Evolutionary conservation across 345 rosid genomes (phyloP).

Genomic region (Durio zibethinus): DNA sequence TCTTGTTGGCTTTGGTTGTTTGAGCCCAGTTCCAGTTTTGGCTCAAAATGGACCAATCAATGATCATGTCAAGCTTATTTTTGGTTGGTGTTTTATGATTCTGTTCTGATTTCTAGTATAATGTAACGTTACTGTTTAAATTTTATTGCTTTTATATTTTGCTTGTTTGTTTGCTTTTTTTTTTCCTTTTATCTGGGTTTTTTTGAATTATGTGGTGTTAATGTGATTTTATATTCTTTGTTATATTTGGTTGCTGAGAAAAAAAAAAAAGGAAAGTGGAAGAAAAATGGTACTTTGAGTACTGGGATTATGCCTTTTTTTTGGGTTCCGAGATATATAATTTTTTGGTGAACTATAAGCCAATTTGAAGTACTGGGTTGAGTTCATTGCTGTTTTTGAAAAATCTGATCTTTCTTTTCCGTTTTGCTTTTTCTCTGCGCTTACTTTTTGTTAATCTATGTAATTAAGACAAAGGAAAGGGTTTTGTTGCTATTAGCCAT

Average conservation of each 20-base stretch:
- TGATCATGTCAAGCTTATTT: conserved; percentile 52
- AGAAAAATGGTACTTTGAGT: conserved; percentile 5
- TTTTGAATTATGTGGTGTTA: conserved; percentile 9
- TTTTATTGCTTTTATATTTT: not conserved
- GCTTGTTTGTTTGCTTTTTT: not conserved
- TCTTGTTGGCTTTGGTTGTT: conserved; percentile 20
- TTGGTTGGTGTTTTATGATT: conserved; percentile 41
- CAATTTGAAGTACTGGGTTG: not conserved
- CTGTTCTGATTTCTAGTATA: not conserved
- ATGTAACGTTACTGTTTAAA: conserved; percentile 1
- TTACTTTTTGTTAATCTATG: not conserved
- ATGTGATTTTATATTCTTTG: not conserved
- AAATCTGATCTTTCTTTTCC: not conserved
- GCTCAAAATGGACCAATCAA: conserved; percentile 20
- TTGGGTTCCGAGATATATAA: not conserved
- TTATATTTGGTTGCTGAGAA: not conserved
- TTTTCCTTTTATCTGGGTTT: conserved; percentile 2
- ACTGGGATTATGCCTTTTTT: not conserved
- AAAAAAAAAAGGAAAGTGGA: not conserved
- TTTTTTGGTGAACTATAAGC: not conserved
- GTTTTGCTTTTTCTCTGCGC: not conserved
- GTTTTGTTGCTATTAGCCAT: not conserved
- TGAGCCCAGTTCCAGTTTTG: conserved; percentile 28
- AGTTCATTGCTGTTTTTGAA: not conserved
- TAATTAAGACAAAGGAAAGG: not conserved